Conservation (phyloP, 176 grass and related monocot species). For the Canna indica region DNA sequence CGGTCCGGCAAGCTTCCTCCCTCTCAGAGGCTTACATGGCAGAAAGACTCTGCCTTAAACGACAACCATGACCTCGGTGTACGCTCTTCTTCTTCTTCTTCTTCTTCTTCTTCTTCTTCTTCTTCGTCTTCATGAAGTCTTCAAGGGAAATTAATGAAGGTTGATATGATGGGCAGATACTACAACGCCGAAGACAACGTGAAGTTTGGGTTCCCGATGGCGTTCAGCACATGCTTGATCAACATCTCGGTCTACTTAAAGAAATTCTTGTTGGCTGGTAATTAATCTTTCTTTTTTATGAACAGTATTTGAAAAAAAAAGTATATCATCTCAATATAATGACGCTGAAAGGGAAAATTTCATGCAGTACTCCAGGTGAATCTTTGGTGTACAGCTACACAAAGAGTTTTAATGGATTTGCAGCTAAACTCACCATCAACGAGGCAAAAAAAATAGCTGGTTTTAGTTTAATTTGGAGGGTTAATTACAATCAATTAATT, state of each 20-base stretch:
- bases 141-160: conserved; percentile 8
- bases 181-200: conserved; percentile 70
- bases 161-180: conserved; percentile 48
- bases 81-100: neutral
- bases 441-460: conserved; percentile 20
- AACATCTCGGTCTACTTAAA: too few relatives aligned
- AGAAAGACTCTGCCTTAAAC: neutral
- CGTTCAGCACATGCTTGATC: too few relatives aligned
- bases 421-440: too few relatives aligned
- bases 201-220: conserved; percentile 66
- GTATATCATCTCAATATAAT: neutral
- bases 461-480: neutral
- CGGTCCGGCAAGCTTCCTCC: neutral
- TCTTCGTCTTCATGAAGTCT: neutral
- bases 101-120: neutral
- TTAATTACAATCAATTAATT: neutral
- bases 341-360: neutral
- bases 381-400: too few relatives aligned
- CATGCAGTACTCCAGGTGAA: conserved; percentile 17
- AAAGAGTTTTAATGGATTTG: too few relatives aligned
- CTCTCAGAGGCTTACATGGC: neutral
- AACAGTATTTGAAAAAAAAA: neutral
- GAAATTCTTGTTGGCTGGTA: too few relatives aligned
- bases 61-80: neutral
- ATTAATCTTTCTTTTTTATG: neutral